Conservation (phyloP, 1,139 yeast species). For the Pneumocystis wakefieldiae region DNA sequence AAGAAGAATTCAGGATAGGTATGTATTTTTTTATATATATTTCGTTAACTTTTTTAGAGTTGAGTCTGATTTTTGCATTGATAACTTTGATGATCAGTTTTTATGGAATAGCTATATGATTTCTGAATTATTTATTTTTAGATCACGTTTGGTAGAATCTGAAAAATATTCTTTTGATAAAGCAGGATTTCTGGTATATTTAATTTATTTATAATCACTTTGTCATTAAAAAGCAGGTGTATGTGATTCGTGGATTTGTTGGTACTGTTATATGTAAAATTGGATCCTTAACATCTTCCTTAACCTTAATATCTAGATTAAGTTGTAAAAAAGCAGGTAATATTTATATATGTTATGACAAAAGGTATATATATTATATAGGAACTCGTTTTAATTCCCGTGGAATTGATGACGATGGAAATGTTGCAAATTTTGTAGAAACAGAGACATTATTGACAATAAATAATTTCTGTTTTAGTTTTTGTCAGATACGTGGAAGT, state of each 20-base stretch:
- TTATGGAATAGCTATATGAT: slow-evolving; percentile 96
- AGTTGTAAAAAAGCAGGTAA: slow-evolving; percentile 45
- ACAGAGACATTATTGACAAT: slow-evolving; percentile 65
- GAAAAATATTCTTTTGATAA: slow-evolving; percentile 39
- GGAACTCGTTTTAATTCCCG: slow-evolving; percentile 90
- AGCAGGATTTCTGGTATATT: slow-evolving; percentile 43
- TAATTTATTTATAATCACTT: background rate
- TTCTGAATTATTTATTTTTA: slow-evolving; percentile 61
- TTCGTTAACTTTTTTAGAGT: background rate
- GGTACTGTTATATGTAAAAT: slow-evolving; percentile 47
- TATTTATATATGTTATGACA: background rate
- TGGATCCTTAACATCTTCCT: slow-evolving; percentile 36
- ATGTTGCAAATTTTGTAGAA: slow-evolving; percentile 92
- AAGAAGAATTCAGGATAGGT: slow-evolving; percentile 49
- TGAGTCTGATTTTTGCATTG: slow-evolving; percentile 15
- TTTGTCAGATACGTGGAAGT: slow-evolving; percentile 80
- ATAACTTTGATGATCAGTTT: slow-evolving; percentile 57
- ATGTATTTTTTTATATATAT: slow-evolving; percentile 5
- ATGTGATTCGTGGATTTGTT: slow-evolving; percentile 90
- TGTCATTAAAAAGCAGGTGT: slow-evolving; percentile 30
- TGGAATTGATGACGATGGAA: slow-evolving; percentile 90
- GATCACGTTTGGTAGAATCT: slow-evolving; percentile 50
- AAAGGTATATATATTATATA: background rate
- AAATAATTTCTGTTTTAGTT: slow-evolving; percentile 49
- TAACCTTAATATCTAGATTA: slow-evolving; percentile 79